A percentile compares a stretch with the other conserved stretches of the same genome.
Evolutionary conservation across 1,139 yeast species (phyloP).

Genomic region (Blastobotrys ciferrii): DNA sequence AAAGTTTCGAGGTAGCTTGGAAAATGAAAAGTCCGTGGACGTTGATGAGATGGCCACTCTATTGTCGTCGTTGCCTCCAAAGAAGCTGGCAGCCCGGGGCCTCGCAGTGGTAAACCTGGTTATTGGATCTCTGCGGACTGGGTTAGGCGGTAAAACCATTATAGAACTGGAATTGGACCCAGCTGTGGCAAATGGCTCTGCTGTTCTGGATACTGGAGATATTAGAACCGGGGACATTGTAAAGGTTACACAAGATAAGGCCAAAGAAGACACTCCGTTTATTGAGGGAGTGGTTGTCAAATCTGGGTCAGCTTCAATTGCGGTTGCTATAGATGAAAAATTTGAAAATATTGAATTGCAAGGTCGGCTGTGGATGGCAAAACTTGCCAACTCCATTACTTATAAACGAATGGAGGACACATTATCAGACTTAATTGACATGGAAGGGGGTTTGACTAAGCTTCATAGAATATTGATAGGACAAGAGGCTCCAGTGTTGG

Average conservation of each 20-base stretch:
- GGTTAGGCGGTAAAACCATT: conserved; percentile 74
- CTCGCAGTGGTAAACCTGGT: conserved; percentile 69
- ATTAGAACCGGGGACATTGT: conserved; percentile 75
- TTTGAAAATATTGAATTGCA: conserved; percentile 38
- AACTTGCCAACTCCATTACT: conserved; percentile 40
- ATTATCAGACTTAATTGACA: conserved; percentile 46
- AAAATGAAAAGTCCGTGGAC: conserved; percentile 31
- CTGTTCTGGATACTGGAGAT: conserved; percentile 54
- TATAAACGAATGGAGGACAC: conserved; percentile 79
- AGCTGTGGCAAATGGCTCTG: conserved; percentile 43
- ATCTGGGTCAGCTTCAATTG: conserved; percentile 46
- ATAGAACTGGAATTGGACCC: conserved; percentile 65
- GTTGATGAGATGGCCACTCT: conserved; percentile 33
- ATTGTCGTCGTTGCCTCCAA: conserved; percentile 49
- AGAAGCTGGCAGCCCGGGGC: conserved; percentile 65
- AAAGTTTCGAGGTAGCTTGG: conserved; percentile 21
- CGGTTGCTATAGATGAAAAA: conserved; percentile 61
- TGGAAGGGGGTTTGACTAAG: conserved; percentile 7
- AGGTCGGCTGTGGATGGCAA: conserved; percentile 40
- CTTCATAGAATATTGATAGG: conserved; percentile 13
- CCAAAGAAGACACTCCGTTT: conserved; percentile 31
- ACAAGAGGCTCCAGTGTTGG: conserved; percentile 8
- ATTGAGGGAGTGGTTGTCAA: conserved; percentile 64
- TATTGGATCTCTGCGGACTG: conserved; percentile 63
- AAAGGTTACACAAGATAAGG: conserved; percentile 30